These are phyloP conservation scores for Psilocybe cubensis DNA, from an alignment of 768 basidiomycete genomes.

Conservation along the genomic window DNA sequence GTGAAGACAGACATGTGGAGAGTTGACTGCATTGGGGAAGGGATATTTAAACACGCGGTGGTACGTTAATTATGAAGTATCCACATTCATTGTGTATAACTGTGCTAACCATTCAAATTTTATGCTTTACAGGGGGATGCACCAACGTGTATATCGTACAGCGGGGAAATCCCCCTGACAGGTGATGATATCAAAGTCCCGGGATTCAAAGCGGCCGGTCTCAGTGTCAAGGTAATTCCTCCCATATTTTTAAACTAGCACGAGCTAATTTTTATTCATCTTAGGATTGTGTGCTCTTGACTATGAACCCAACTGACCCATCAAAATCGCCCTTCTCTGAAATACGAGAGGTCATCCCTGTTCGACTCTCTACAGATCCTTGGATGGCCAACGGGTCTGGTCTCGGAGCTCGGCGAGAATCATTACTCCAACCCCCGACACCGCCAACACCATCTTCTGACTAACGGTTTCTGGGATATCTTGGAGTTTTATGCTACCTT, in stretches of 20 bases:
- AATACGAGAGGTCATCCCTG: slow-evolving; percentile 62
- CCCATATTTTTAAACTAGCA: neutral
- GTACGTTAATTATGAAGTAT: slow-evolving; percentile 37
- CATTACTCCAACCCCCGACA: slow-evolving; percentile 20
- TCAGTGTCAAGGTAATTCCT: slow-evolving; percentile 59
- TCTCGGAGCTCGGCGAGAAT: slow-evolving; percentile 27
- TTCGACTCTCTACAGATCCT: slow-evolving; percentile 66
- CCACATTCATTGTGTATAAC: neutral
- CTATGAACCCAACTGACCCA: slow-evolving; percentile 60
- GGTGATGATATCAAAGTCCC: slow-evolving; percentile 47
- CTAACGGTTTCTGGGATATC: slow-evolving; percentile 2
- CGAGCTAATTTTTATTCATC: neutral
- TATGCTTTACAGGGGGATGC: slow-evolving; percentile 47
- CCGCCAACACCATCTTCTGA: slow-evolving; percentile 20
- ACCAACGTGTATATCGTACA: slow-evolving; percentile 61
- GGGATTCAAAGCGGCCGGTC: slow-evolving; percentile 70
- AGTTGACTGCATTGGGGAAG: slow-evolving; percentile 66
- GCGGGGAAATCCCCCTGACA: slow-evolving; percentile 60
- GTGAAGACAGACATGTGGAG: slow-evolving; percentile 77
- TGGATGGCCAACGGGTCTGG: slow-evolving; percentile 48
- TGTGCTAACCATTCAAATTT: neutral
- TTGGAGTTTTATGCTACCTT: neutral
- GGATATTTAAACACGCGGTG: slow-evolving; percentile 56
- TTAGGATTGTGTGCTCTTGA: slow-evolving; percentile 70
- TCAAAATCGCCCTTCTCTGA: slow-evolving; percentile 59